A percentile compares a stretch with the other conserved stretches of the same genome.
These are phyloP conservation scores for Boletus reticuloceps DNA, from an alignment of 768 basidiomycete genomes.

Conservation along the genomic window DNA sequence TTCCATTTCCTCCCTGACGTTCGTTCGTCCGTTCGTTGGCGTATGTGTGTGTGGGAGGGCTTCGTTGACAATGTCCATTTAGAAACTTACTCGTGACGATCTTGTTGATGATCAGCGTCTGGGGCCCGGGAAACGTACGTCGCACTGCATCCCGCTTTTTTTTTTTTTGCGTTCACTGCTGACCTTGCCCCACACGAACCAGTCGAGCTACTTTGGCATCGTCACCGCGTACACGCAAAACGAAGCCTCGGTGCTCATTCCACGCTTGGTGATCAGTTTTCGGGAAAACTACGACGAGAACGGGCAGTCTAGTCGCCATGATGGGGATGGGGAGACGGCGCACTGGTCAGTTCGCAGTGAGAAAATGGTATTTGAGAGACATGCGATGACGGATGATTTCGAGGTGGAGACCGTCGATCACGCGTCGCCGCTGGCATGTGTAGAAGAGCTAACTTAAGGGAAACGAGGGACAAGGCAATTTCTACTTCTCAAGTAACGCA, in stretches of 20 bases:
- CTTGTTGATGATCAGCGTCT: constrained; percentile 16
- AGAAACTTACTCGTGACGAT: constrained; percentile 17
- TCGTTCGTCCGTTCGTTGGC: not conserved
- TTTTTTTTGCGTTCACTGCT: no score
- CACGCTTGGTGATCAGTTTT: constrained; percentile 21
- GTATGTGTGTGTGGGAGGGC: not conserved
- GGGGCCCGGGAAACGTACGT: constrained; percentile 13
- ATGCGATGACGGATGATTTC: constrained; percentile 1
- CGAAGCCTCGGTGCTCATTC: constrained; percentile 15
- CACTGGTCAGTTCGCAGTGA: constrained; percentile 1
- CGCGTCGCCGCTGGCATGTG: no score
- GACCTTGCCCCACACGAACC: not conserved
- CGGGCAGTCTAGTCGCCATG: not conserved
- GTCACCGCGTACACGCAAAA: constrained; percentile 18
- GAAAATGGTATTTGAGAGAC: constrained; percentile 8
- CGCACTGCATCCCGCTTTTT: not conserved
- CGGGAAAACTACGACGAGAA: constrained; percentile 12
- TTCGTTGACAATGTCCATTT: not conserved
- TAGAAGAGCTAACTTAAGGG: not conserved
- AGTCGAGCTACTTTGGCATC: constrained; percentile 10
- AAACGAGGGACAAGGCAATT: no score
- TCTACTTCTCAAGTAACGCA: not conserved
- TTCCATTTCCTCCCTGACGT: no score
- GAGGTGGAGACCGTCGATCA: not conserved
- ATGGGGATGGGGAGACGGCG: not conserved